Evolutionary conservation across 148 eudicot genomes (phyloP).

Genomic region (Rhododendron vialii): DNA sequence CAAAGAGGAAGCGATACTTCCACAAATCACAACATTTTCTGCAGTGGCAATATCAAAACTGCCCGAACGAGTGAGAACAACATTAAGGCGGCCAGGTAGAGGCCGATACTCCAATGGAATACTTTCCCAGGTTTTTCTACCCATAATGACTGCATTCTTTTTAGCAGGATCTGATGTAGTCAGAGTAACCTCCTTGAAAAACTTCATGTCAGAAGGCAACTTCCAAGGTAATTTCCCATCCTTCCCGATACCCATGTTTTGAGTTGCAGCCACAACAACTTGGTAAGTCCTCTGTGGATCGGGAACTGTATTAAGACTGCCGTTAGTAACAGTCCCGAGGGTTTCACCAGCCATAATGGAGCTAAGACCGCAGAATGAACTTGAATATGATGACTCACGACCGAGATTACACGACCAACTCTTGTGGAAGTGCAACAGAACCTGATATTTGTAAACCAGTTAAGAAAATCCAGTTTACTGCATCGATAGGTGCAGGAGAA

Average conservation of each 20-base stretch:
- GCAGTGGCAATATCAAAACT: constrained; percentile 39
- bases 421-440: not conserved
- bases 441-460: constrained; percentile 13
- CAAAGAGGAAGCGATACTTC: constrained; percentile 64
- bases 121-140: constrained; percentile 98
- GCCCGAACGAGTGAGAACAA: constrained; percentile 67
- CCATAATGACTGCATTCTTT: constrained; percentile 92
- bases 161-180: constrained; percentile 60
- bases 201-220: constrained; percentile 76
- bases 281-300: constrained; percentile 55
- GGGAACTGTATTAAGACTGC: constrained; percentile 9
- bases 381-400: constrained; percentile 1
- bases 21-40: constrained; percentile 65
- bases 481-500: not conserved
- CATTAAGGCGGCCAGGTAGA: constrained; percentile 81
- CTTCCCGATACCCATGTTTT: constrained; percentile 86
- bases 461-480: not conserved
- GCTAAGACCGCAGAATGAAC: constrained; percentile 5
- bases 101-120: constrained; percentile 64
- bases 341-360: constrained; percentile 46
- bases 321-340: constrained; percentile 24
- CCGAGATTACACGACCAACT: constrained; percentile 7
- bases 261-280: constrained; percentile 92
- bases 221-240: constrained; percentile 93
- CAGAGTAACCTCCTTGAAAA: constrained; percentile 73